These are phyloP conservation scores for Datisca glomerata DNA, from an alignment of 306 rosid genomes.

Conservation along the genomic window DNA sequence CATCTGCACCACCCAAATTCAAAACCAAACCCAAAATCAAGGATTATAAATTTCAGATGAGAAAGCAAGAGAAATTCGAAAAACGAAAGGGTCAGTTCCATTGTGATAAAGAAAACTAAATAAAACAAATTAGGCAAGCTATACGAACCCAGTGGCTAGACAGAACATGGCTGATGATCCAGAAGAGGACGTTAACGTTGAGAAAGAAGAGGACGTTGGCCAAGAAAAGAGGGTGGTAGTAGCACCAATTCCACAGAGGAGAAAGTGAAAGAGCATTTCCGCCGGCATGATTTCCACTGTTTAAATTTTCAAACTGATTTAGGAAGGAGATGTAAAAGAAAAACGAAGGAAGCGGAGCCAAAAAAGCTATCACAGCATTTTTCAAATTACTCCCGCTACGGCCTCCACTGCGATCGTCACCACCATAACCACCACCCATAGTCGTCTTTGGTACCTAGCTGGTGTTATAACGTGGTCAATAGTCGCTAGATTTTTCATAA, in stretches of 20 bases:
- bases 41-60: background rate
- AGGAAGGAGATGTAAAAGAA: constrained; percentile 55
- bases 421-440: constrained; percentile 1
- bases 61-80: background rate
- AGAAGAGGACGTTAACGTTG: constrained; percentile 79
- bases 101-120: too few relatives aligned
- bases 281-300: background rate
- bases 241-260: constrained; percentile 63
- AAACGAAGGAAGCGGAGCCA: constrained; percentile 68
- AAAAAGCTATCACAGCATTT: constrained; percentile 43
- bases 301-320: constrained; percentile 12
- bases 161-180: constrained; percentile 64
- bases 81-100: too few relatives aligned
- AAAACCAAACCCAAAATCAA: background rate
- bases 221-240: constrained; percentile 64
- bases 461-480: too few relatives aligned
- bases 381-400: constrained; percentile 26
- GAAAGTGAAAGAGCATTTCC: constrained; percentile 16
- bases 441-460: background rate
- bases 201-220: constrained; percentile 71
- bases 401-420: background rate
- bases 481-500: too few relatives aligned
- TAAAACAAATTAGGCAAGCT: too few relatives aligned
- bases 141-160: constrained; percentile 72
- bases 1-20: constrained; percentile 67